A percentile compares a stretch with the other conserved stretches of the same genome.
Conservation (phyloP, 2,329 filamentous ascomycete genomes). For the Botrytis pseudocinerea region DNA sequence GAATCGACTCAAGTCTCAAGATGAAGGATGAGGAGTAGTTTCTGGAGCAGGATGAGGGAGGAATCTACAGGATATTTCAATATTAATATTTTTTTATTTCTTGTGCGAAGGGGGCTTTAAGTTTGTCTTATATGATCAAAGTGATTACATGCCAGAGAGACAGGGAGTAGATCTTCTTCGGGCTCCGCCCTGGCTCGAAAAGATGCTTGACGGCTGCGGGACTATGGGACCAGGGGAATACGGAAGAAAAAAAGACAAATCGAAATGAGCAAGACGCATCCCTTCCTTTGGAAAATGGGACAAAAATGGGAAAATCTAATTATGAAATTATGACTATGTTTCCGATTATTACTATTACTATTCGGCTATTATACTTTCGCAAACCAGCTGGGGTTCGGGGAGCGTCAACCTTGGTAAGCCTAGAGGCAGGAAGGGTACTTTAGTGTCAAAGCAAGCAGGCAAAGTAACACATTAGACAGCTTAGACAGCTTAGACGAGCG, state of each 20-base stretch:
- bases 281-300: slow-evolving; percentile 17
- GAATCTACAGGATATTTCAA: slow-evolving; percentile 26
- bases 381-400: slow-evolving; percentile 17
- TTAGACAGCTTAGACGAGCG: slow-evolving; percentile 11
- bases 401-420: slow-evolving; percentile 15
- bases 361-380: slow-evolving; percentile 13
- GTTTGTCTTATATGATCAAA: slow-evolving; percentile 38
- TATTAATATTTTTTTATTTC: slow-evolving; percentile 27
- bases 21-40: slow-evolving; percentile 18
- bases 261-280: slow-evolving; percentile 34
- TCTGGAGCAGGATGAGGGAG: slow-evolving; percentile 20
- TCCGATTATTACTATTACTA: slow-evolving; percentile 8
- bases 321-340: slow-evolving; percentile 23
- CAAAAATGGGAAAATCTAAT: slow-evolving; percentile 11
- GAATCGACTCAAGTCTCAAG: slow-evolving; percentile 14
- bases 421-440: neutral
- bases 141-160: slow-evolving; percentile 35
- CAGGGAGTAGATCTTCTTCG: slow-evolving; percentile 35
- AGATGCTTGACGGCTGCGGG: slow-evolving; percentile 30
- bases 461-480: slow-evolving; percentile 4
- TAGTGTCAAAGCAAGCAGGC: slow-evolving; percentile 21
- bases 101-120: slow-evolving; percentile 33
- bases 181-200: slow-evolving; percentile 28
- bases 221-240: slow-evolving; percentile 36
- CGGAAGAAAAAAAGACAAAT: slow-evolving; percentile 37